Evolutionary conservation across 2,329 filamentous ascomycete species (phyloP).

Genomic region (Iodosphaeria phyllophila): DNA sequence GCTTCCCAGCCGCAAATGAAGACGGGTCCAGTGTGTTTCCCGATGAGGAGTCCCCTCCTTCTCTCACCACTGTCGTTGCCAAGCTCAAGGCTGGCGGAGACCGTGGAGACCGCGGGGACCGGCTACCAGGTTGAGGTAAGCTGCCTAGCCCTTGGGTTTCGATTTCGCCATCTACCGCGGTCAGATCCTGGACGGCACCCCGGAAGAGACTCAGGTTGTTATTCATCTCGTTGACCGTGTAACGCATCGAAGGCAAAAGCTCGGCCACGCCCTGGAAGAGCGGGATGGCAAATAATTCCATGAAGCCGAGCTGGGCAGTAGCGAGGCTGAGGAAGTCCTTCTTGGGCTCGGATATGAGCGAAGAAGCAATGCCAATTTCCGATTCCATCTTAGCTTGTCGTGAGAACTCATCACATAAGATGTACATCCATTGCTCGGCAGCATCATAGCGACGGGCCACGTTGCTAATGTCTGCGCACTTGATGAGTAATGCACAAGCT

Average conservation of each 20-base stretch:
- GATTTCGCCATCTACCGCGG: conserved; percentile 22
- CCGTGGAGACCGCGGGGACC: no score
- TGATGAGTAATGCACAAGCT: conserved; percentile 82
- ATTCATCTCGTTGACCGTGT: conserved; percentile 67
- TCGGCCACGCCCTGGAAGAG: conserved; percentile 79
- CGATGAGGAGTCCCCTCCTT: conserved; percentile 6
- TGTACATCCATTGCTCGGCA: conserved; percentile 76
- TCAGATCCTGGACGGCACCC: conserved; percentile 44
- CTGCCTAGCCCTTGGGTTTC: conserved; percentile 15
- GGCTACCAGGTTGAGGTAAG: no score
- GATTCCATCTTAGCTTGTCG: conserved; percentile 83
- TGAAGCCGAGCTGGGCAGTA: conserved; percentile 84
- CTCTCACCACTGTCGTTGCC: conserved; percentile 11
- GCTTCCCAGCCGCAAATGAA: no score
- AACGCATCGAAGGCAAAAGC: conserved; percentile 68
- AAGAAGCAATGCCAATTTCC: conserved; percentile 73
- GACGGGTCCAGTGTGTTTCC: conserved; percentile 4
- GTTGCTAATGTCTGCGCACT: conserved; percentile 97
- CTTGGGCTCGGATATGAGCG: conserved; percentile 67
- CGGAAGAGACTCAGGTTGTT: conserved; percentile 62
- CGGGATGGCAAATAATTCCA: conserved; percentile 87
- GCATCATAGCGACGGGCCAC: conserved; percentile 73
- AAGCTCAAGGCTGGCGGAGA: conserved; percentile 26
- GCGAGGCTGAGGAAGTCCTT: conserved; percentile 69
- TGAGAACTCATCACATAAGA: conserved; percentile 89